Base-by-base conservation (phyloP, 257 asterid species). In the Solanum virginianum region DNA sequence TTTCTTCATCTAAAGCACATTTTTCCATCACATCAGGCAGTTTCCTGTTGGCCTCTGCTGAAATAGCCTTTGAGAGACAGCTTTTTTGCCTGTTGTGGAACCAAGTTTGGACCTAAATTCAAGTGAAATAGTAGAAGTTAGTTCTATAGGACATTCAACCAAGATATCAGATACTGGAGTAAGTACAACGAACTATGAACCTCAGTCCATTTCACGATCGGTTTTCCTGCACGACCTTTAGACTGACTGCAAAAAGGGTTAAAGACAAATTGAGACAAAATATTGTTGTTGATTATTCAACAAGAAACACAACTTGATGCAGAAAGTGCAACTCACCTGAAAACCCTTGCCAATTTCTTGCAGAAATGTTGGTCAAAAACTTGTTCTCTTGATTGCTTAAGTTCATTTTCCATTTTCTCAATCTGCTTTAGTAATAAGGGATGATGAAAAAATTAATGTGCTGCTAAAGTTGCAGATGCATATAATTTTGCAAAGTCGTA, bases 201-300 rank as follows among this genome's bases (percentile, higher is more conserved):
- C 98, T 96, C 98, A 6, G 86, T 89, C 97, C 98, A 94, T 90
- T 94, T 94, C 80, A 88, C 92, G 51, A 80, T 86, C 17, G 97
- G 97, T 88, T 94, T 94, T 86, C 98, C 98, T n/a, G 97, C 95
- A 84, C 99, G 99, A 20, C 92, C 94, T 81, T 90, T 93, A 14
- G 97, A 94, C 24, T 91, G 92, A 81, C 99, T 96, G 89, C 88
- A 88, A 82, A 86, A 55, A 3, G 32, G 43, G 66, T 51, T 16
- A 63, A 65, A 45, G 63, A 54, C 53, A 68, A 20, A 54, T 36
- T 18, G 14, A 43, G 41, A 53, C 18, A 54, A 65, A 51, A 26
- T n/a, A 54, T 17, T 70, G 43, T 54, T 56, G 79, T 83, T 69
- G 86, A 83, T 24, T 70, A 70, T 65, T 24, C 69, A 83, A 70